Evolutionary conservation across 2,329 filamentous ascomycete species (phyloP).

Genomic region (Ceratocystis lukuohia): DNA sequence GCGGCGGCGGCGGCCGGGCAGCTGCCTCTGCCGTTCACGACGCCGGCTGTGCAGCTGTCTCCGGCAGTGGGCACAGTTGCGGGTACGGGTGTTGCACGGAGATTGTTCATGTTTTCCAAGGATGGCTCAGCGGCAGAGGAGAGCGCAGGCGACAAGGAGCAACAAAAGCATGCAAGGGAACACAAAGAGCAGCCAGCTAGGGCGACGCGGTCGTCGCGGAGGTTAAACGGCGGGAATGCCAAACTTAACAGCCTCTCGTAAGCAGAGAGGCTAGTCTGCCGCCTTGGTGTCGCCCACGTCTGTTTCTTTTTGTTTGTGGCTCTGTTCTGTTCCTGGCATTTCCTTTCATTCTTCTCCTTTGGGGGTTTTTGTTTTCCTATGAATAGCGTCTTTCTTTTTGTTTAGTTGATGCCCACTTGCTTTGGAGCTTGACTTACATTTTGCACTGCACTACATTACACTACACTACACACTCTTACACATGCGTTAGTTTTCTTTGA

Average conservation of each 20-base stretch:
- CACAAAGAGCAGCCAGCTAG: not conserved
- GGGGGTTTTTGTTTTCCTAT: constrained; percentile 6
- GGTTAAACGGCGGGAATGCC: constrained; percentile 15
- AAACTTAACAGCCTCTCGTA: constrained; percentile 16
- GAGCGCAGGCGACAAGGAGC: not conserved
- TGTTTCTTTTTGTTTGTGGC: not conserved
- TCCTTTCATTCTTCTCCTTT: constrained; percentile 14
- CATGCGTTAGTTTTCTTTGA: too few relatives aligned
- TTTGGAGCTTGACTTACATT: too few relatives aligned
- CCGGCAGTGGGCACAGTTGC: not conserved
- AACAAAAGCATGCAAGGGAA: not conserved
- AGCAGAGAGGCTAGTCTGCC: not conserved
- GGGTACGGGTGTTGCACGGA: constrained; percentile 1
- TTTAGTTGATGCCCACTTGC: too few relatives aligned
- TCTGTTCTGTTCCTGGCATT: constrained; percentile 10
- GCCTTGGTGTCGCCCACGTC: not conserved
- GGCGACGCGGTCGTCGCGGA: constrained; percentile 16
- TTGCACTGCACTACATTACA: too few relatives aligned
- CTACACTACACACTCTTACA: not conserved
- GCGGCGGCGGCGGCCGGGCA: constrained; percentile 23
- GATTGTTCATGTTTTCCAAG: not conserved
- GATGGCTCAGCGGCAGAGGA: not conserved
- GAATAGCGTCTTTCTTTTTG: not conserved
- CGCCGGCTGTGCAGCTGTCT: not conserved
- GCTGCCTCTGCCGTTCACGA: constrained; percentile 4